A percentile compares a stretch with the other conserved stretches of the same genome.
Conservation (phyloP, 805 yeast genomes). For the Yueomyces sp. region DNA sequence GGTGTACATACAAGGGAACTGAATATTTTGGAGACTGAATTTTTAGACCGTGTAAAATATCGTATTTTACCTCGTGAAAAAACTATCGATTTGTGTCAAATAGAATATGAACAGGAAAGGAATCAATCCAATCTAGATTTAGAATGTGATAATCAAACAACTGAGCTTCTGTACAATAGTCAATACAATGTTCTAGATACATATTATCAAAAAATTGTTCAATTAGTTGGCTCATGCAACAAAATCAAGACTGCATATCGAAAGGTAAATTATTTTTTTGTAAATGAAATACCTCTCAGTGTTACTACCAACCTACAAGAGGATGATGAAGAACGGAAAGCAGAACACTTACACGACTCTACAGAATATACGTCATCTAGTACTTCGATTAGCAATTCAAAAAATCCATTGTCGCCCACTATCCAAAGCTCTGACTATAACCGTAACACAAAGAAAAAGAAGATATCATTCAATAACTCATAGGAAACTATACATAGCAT, state of each 20-base stretch:
- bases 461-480: too few species aligned
- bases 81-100: slow-evolving; percentile 27
- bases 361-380: too few species aligned
- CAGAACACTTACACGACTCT: too few species aligned
- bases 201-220: slow-evolving; percentile 37
- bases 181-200: slow-evolving; percentile 31
- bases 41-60: slow-evolving; percentile 68
- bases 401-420: too few species aligned
- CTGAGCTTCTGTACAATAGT: slow-evolving; percentile 9
- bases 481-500: too few species aligned
- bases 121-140: slow-evolving; percentile 4
- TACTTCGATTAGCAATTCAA: too few species aligned
- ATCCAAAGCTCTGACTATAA: too few species aligned
- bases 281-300: too few species aligned
- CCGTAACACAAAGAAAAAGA: too few species aligned
- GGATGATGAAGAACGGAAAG: too few species aligned
- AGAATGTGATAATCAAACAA: slow-evolving; percentile 1
- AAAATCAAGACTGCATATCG: slow-evolving; percentile 17
- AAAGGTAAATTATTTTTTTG: slow-evolving; percentile 9
- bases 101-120: slow-evolving; percentile 9
- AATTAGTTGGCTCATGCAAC: slow-evolving; percentile 31
- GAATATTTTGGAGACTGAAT: slow-evolving; percentile 80
- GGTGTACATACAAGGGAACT: slow-evolving; percentile 77
- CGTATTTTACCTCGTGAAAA: slow-evolving; percentile 47
- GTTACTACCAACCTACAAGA: too few species aligned